phyloP scores from a whole-genome alignment of 139 green algal genomes.

The Volvox africanus region DNA sequence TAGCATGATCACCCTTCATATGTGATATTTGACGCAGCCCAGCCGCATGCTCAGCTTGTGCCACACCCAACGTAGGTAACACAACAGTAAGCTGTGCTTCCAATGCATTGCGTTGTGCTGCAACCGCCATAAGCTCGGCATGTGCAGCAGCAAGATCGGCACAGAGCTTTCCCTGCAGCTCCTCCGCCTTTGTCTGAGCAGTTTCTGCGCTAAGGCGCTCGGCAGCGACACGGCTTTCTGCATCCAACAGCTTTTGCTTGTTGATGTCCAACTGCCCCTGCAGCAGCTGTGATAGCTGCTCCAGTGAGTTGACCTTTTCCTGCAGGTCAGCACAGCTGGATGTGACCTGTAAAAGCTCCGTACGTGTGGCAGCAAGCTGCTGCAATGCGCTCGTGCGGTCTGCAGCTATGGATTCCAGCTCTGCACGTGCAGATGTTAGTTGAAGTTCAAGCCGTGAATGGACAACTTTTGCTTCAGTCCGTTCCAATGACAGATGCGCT shows the following conservation, averaged over 20 bases:
- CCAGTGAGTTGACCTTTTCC: neutral
- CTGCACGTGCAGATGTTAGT: neutral
- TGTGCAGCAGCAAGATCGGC: neutral
- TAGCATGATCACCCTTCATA: neutral
- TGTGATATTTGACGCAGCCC: neutral
- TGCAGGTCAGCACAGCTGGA: neutral
- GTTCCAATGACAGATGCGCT: neutral
- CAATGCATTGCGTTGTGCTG: neutral
- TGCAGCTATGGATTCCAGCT: neutral
- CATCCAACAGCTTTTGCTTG: neutral
- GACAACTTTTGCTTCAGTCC: neutral
- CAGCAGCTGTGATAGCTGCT: neutral
- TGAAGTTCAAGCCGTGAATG: neutral
- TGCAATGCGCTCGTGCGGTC: conserved; percentile 17
- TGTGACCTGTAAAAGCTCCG: neutral
- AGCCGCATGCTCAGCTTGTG: neutral
- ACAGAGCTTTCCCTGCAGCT: neutral
- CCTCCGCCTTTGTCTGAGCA: neutral
- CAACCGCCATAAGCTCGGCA: neutral
- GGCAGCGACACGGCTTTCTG: neutral
- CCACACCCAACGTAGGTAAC: neutral
- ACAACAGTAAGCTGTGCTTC: neutral
- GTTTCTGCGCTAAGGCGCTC: neutral
- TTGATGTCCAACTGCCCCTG: neutral
- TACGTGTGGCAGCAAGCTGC: neutral